Percentiles rank a stretch among this genome's conserved stretches.
phyloP scores from a whole-genome alignment of 2,329 filamentous ascomycete genomes.

The Aphanocladium album region DNA sequence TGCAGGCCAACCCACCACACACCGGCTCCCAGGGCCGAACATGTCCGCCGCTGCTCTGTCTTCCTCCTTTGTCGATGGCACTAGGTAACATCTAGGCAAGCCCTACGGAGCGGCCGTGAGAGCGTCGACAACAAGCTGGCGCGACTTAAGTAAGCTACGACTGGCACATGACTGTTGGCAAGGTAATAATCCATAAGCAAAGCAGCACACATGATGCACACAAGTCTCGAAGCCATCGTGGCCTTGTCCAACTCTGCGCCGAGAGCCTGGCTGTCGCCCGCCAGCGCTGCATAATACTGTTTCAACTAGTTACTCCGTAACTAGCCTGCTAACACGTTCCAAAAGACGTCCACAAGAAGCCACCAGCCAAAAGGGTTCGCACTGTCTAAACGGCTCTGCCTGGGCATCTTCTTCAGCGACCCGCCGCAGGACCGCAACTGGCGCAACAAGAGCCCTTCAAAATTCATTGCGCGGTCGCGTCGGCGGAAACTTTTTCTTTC shows the following conservation, averaged over 20 bases:
- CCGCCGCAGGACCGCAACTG: background rate
- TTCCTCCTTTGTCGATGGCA: background rate
- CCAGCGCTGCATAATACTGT: background rate
- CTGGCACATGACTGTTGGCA: background rate
- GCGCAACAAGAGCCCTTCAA: background rate
- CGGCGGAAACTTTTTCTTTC: background rate
- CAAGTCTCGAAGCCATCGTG: background rate
- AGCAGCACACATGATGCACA: background rate
- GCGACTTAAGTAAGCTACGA: background rate
- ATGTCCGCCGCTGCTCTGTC: background rate
- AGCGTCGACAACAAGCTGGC: background rate
- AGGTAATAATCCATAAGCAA: background rate
- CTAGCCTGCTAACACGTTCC: background rate
- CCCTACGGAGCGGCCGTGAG: background rate
- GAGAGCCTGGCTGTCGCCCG: too few relatives aligned
- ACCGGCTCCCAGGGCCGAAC: conserved; percentile 1
- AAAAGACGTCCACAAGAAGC: background rate
- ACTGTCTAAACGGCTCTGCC: too few relatives aligned
- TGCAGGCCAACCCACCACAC: background rate
- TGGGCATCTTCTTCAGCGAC: background rate
- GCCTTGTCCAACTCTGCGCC: background rate
- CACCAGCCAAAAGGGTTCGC: background rate
- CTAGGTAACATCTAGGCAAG: background rate
- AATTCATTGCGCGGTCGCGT: too few relatives aligned
- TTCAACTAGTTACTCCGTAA: too few relatives aligned